Percentiles rank a stretch among this genome's conserved stretches.
These are phyloP conservation scores for Dendrothele bispora DNA, from an alignment of 768 basidiomycete genomes.

Conservation along the genomic window DNA sequence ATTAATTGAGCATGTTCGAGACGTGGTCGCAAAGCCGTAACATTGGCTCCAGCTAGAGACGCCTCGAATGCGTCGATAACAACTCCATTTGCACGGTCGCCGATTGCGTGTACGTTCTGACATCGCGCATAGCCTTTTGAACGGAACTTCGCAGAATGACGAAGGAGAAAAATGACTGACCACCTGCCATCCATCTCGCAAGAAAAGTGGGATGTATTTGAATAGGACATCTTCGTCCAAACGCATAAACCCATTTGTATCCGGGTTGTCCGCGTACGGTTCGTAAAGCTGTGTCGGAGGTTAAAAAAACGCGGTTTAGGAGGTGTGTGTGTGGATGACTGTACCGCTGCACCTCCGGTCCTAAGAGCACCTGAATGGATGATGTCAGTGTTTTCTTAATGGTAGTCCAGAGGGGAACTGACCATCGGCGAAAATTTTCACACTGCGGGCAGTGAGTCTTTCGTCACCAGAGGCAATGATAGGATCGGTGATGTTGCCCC, in stretches of 20 bases:
- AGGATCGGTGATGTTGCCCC: conserved; percentile 64
- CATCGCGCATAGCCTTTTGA: conserved; percentile 1
- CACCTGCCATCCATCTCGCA: conserved; percentile 88
- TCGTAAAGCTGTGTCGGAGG: conserved; percentile 58
- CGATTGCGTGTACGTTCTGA: conserved; percentile 86
- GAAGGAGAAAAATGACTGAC: conserved; percentile 42
- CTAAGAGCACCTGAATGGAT: conserved; percentile 70
- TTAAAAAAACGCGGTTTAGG: too few species aligned
- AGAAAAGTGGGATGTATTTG: conserved; percentile 63
- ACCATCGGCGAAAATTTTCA: conserved; percentile 81
- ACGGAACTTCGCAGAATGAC: too few species aligned
- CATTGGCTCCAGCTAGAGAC: conserved; percentile 58
- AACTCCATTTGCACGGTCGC: conserved; percentile 84
- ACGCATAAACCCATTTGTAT: conserved; percentile 78
- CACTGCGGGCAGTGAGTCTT: conserved; percentile 68
- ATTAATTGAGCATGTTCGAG: conserved; percentile 93
- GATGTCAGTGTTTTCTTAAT: conserved; percentile 1
- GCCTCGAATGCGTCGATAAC: conserved; percentile 83
- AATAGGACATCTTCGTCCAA: conserved; percentile 60
- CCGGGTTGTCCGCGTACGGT: conserved; percentile 79
- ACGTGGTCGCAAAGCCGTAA: conserved; percentile 69
- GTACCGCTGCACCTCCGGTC: conserved; percentile 88
- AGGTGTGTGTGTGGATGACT: conserved; percentile 14
- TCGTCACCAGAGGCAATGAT: conserved; percentile 59
- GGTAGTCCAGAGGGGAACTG: conserved; percentile 14